phyloP scores from a whole-genome alignment of 2,329 filamentous ascomycete species.

The Colletotrichum navitas region DNA sequence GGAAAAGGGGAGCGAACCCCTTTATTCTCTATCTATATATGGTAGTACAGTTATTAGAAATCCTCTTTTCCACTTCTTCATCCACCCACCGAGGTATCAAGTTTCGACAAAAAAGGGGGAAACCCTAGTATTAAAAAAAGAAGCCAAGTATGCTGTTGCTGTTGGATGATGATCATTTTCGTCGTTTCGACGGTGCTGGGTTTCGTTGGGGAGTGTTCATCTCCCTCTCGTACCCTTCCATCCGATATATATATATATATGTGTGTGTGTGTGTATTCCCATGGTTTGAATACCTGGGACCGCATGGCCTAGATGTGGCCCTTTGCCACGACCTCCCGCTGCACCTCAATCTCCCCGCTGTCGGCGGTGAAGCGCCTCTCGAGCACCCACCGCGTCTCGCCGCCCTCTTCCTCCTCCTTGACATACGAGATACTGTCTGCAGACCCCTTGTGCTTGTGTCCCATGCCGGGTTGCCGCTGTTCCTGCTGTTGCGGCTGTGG shows the following conservation, averaged over 20 bases:
- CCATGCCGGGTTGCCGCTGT: constrained; percentile 50
- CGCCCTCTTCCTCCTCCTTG: constrained; percentile 66
- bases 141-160: constrained; percentile 18
- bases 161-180: constrained; percentile 20
- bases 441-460: constrained; percentile 68
- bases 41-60: constrained; percentile 18
- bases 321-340: constrained; percentile 73
- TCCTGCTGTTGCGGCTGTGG: constrained; percentile 9
- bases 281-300: neutral
- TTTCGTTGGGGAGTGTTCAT: neutral
- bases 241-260: neutral
- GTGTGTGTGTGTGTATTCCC: neutral
- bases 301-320: constrained; percentile 58
- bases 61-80: neutral
- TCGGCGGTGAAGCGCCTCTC: constrained; percentile 76
- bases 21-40: neutral
- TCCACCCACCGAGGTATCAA: constrained; percentile 20
- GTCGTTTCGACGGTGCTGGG: constrained; percentile 4
- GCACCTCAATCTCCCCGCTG: constrained; percentile 73
- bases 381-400: constrained; percentile 75
- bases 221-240: neutral
- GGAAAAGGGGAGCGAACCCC: neutral
- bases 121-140: neutral
- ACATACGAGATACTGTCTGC: constrained; percentile 79
- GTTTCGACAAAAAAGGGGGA: neutral